A percentile compares a stretch with the other conserved stretches of the same genome.
These are phyloP conservation scores for Starmerella davenportii DNA, from an alignment of 805 yeast genomes.

Conservation along the genomic window DNA sequence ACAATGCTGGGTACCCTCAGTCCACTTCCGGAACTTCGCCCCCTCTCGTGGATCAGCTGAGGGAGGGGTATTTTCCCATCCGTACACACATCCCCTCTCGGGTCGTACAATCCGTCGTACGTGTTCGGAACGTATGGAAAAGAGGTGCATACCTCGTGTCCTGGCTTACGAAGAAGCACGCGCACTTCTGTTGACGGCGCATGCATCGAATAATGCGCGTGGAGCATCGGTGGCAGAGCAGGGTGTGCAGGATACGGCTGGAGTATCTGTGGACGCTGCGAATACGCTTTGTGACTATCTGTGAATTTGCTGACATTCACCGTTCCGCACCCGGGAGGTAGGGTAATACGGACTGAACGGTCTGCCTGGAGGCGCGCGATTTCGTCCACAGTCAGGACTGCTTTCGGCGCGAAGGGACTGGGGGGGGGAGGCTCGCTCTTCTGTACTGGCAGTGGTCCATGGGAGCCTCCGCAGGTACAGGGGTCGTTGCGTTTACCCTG, in stretches of 20 bases:
- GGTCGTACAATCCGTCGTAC: not conserved
- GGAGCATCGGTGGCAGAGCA: not conserved
- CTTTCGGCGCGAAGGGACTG: conserved; percentile 1
- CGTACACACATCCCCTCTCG: not conserved
- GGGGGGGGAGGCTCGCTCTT: conserved; percentile 15
- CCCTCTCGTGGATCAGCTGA: not conserved
- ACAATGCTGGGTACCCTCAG: too few species aligned
- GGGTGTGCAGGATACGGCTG: not conserved
- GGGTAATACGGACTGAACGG: not conserved
- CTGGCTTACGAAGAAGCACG: not conserved
- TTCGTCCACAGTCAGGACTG: conserved; percentile 2
- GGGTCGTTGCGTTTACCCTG: too few species aligned
- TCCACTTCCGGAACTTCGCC: too few species aligned
- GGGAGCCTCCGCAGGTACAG: not conserved
- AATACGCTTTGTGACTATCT: not conserved
- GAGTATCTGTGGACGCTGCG: not conserved
- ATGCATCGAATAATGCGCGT: not conserved
- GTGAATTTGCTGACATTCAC: not conserved
- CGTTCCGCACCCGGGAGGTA: not conserved
- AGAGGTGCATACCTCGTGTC: not conserved
- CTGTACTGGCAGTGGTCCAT: conserved; percentile 82
- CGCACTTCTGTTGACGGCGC: not conserved
- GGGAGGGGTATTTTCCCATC: not conserved
- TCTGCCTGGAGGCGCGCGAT: not conserved
- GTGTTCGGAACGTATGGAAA: not conserved